phyloP scores from a whole-genome alignment of 169 alveolate species.

The Eimeria zaria region DNA sequence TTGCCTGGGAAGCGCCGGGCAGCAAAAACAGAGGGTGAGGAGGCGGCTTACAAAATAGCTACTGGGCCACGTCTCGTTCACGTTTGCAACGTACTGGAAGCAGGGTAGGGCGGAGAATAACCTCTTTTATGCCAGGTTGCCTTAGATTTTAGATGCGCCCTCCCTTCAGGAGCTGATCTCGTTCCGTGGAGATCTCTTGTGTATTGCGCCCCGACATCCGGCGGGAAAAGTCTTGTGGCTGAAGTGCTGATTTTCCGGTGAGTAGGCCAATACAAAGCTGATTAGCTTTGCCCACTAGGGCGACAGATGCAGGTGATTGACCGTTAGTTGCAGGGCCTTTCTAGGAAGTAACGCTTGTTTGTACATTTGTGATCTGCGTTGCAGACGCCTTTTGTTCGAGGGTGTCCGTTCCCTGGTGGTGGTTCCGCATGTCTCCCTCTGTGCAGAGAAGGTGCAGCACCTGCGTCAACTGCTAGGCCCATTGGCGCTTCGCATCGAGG shows the following conservation, averaged over 20 bases:
- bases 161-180: slow-evolving; percentile 1
- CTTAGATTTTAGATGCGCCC: neutral
- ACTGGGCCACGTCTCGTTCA: neutral
- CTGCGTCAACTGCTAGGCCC: slow-evolving; percentile 80
- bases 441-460: slow-evolving; percentile 89
- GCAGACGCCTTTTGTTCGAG: slow-evolving; percentile 78
- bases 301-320: neutral
- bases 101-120: neutral
- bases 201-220: slow-evolving; percentile 94
- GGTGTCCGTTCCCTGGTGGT: slow-evolving; percentile 89
- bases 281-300: neutral
- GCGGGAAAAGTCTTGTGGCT: slow-evolving; percentile 93
- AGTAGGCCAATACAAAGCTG: slow-evolving; percentile 28
- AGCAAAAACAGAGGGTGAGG: neutral
- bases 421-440: slow-evolving; percentile 91
- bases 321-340: neutral
- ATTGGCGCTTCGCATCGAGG: slow-evolving; percentile 81
- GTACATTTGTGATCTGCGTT: neutral
- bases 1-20: slow-evolving; percentile 36
- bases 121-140: neutral
- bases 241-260: slow-evolving; percentile 89
- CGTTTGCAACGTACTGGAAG: neutral
- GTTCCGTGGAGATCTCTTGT: slow-evolving; percentile 85
- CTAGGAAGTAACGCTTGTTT: neutral
- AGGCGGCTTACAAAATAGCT: neutral